Base-by-base conservation (phyloP, 345 rosid species). In the Eucalyptus tenuipes region DNA sequence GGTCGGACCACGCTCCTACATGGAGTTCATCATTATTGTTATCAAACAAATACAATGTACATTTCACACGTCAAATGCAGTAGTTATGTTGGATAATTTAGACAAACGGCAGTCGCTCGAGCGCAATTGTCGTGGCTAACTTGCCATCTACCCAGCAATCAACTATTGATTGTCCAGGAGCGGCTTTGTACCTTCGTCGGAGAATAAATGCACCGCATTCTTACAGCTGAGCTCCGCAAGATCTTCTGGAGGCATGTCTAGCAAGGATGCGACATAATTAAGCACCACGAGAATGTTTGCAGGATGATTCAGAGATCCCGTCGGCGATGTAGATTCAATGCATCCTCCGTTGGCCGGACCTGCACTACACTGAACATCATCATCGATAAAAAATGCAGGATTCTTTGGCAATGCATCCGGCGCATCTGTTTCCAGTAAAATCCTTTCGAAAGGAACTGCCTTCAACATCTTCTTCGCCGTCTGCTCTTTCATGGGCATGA, bases 361-460 rank as follows among this genome's bases (percentile, higher is more conserved):
- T 86, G 90, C 95, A 92, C 90, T 57, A 93, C 93, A 61, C 93
- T 94, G 87, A 90, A 88, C 15, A 61, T 61, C 16, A 94, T 92
- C 88, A 96, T 92, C 88, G 91, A 86, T 64, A 91, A 89, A 49
- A 90, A 82, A 66, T 92, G 92, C 85, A 90, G 88, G 68, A 29
- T 61, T 61, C 88, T 90, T 94, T 33, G 99, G 99, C 81, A 96
- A 29, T 29, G 98, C 99, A 90, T 97, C 99, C 3, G 99, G 99
- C 47, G 98, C 95, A 91, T 97, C 99, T 20, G 99, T 94, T 92
- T 96, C 99, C 89, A 97, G 87, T 89, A 96, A 93, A 87, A 97
- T 95, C 92, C 96, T 96, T 71, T 96, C 97, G 31, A 89, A 91
- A 88, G 98, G 92, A 89, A 98, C 99, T 49, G 88, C 92, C 88